Base-by-base conservation (phyloP, 306 rosid species). In the Canavalia gladiata region DNA sequence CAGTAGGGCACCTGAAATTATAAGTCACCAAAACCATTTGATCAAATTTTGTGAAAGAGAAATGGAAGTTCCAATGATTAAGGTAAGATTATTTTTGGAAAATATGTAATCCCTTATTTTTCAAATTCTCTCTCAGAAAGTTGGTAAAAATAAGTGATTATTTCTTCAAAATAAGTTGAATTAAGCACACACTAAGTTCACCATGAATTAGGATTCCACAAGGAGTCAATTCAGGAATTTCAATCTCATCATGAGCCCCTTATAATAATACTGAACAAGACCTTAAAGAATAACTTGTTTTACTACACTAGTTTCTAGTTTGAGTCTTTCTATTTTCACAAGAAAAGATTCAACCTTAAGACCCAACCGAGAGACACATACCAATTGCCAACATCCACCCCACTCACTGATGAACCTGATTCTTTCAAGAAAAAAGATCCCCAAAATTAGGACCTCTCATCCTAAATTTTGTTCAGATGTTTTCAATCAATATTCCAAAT, bases 1-100 rank as follows among this genome's bases (percentile, higher is more conserved):
- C 97, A 68, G 97, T 92, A 39, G 97, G 97, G 70, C 97, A 90
- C 97, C 94, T 91, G 65, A 49, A 69, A 66, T 77, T 31, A 18
- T 18, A 18, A 39, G 29, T 71, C 77, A 72, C 31, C 60, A 66
- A 76, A 42, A 39, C 42, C 13, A 47, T 37, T 10, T 18, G 35
- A 10, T 76, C 51, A 52, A 42, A 73, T 11, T 51, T 54, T 12
- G 41, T 41, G 4, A 6, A 82, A 66, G n/a, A 49, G 13, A 56
- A 65, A 31, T 42, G 5, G 1, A 64, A 64, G 9, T 72, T 5
- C 37, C 37, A 8, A 13, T 28, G 73, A 55, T 62, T 11, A 0
- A 57, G 37, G 64, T 57, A 57, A 56, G 25, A 18, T 18, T 18
- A 18, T 18, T 18, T 18, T 18, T 18, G 25, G 25, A 18, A 18